Evolutionary conservation across 192 early-diverging fungal genomes (phyloP), one percentile per base, ranked within the genome.

Genomic region (Podila minutissima): DNA sequence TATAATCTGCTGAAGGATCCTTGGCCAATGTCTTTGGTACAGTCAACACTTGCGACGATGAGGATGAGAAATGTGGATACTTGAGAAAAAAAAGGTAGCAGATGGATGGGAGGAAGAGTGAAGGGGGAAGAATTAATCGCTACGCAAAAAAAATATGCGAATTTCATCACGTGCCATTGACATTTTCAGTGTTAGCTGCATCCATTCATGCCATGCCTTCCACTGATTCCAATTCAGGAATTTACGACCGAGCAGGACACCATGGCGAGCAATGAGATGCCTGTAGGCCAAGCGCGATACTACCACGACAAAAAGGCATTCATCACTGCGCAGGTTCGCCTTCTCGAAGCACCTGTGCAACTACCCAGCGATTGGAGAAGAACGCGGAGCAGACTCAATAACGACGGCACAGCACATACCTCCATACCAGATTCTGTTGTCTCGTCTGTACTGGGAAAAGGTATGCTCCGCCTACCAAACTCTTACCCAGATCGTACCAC

Each of bases 271-370:
- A 31, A 63, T 13, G 15, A 50, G 2, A 17, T 22, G 13, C 35
- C 49, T 15, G 41, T 59, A 15, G 64, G 76, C 13, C 76, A 79
- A 53, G 76, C 59, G 13, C 65, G 76, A 8, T 79, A 79, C 50
- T 79, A 79, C 35, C 76, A 79, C 11, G 76, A 79, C 70, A 79
- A 79, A 62, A 79, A 79, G 66, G 70, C 65, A 1, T 79, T 79
- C 49, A 62, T 79, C 38, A 53, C 58, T 19, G 55, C 76, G 3
- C 76, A 79, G 28, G 64, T 79, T 24, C 49, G 76, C 7, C 70
- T 79, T 7, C 53, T 79, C 0, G 69, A 79, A 22, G 70, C 69
- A 1, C 70, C 76, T 22, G 59, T 67, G 11, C 22, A 57, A 24
- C 76, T 46, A 0, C 60, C 76, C 3, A 6, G 24, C 3, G 66